phyloP scores from a whole-genome alignment of 2,329 filamentous ascomycete species.

The Colletotrichum falcatum region DNA sequence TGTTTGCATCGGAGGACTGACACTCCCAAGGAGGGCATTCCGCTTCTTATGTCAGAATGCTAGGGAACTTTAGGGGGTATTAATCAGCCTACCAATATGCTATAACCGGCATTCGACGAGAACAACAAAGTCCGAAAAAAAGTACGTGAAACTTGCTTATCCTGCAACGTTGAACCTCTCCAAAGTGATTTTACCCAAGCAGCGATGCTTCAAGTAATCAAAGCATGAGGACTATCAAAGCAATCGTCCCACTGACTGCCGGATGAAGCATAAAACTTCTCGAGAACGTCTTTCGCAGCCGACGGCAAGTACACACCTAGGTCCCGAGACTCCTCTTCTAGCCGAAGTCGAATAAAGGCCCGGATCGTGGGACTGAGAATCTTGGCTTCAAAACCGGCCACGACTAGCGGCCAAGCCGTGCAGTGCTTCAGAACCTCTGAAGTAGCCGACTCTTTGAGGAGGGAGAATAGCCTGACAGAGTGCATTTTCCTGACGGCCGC shows the following conservation, averaged over 20 bases:
- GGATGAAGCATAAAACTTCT: conserved; percentile 21
- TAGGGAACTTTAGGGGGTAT: conserved; percentile 8
- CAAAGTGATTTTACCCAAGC: background rate
- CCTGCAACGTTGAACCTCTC: no score
- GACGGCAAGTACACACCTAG: conserved; percentile 11
- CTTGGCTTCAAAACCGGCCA: conserved; percentile 29
- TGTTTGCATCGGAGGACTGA: conserved; percentile 47
- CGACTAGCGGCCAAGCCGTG: conserved; percentile 16
- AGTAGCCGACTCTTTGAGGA: conserved; percentile 39
- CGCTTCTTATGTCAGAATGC: conserved; percentile 48
- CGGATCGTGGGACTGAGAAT: background rate
- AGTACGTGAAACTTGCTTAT: background rate
- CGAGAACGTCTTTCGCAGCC: conserved; percentile 9
- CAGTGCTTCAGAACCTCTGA: conserved; percentile 9
- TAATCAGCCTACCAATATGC: background rate
- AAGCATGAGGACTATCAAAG: conserved; percentile 19
- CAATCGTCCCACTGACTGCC: conserved; percentile 25
- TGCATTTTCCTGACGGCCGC: conserved; percentile 28
- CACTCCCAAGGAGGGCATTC: conserved; percentile 51
- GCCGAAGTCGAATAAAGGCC: background rate
- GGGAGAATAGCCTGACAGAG: conserved; percentile 34
- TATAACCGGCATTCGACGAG: background rate
- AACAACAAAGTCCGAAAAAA: background rate
- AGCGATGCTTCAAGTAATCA: conserved; percentile 1
- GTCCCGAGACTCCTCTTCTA: background rate